Conservation (phyloP, 2,329 filamentous ascomycete genomes). For the Paraphoma sp. region DNA sequence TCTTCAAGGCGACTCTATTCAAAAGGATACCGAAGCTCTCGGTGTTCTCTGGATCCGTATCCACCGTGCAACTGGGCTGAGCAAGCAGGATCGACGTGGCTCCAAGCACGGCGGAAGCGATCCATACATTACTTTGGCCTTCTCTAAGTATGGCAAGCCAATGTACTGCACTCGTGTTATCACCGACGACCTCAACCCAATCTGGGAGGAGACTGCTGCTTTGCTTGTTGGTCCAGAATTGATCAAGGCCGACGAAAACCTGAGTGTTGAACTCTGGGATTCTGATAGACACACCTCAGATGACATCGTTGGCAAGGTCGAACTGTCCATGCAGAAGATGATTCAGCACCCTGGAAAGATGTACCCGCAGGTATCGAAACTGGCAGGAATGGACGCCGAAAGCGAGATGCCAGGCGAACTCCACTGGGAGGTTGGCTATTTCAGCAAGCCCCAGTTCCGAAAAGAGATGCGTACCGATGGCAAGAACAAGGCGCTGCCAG, state of each 20-base stretch:
- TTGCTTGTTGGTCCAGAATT: conserved; percentile 86
- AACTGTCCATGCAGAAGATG: conserved; percentile 91
- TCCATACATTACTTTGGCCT: conserved; percentile 92
- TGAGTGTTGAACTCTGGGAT: conserved; percentile 96
- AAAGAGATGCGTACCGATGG: conserved; percentile 85
- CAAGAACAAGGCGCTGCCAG: conserved; percentile 78
- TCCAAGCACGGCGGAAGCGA: conserved; percentile 88
- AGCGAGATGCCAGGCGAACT: conserved; percentile 91
- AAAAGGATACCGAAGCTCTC: conserved; percentile 85
- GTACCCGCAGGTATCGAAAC: conserved; percentile 85
- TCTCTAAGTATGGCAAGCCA: conserved; percentile 96
- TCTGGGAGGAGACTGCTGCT: conserved; percentile 88
- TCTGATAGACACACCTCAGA: conserved; percentile 91
- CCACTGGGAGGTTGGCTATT: conserved; percentile 96
- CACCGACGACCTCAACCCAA: conserved; percentile 89
- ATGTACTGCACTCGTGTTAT: conserved; percentile 98
- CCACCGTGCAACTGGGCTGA: conserved; percentile 83
- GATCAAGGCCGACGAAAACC: conserved; percentile 90
- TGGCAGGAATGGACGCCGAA: conserved; percentile 81
- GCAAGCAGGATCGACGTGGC: conserved; percentile 87
- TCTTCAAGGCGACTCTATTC: conserved; percentile 87
- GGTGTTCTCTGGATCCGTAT: conserved; percentile 94
- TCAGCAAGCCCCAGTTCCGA: conserved; percentile 87
- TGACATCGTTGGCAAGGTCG: conserved; percentile 93
- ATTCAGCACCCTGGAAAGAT: conserved; percentile 93